Evolutionary conservation across 2,329 filamentous ascomycete genomes (phyloP).

Genomic region (Chrysoporthe deuterocubensis): DNA sequence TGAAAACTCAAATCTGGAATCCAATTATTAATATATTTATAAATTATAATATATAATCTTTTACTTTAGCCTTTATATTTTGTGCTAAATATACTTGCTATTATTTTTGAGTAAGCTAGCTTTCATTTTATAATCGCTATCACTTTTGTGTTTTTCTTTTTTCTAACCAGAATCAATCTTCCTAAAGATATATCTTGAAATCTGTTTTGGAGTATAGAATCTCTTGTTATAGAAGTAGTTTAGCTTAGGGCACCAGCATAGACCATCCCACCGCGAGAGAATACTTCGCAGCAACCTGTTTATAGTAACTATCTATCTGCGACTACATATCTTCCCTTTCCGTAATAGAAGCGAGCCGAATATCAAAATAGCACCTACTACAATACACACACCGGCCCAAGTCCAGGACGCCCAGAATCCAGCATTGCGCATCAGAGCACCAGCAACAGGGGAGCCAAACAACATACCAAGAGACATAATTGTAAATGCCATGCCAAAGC

Average conservation of each 20-base stretch:
- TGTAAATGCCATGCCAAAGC: conserved; percentile 21
- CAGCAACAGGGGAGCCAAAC: conserved; percentile 12
- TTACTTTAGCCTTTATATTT: no score
- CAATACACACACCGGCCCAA: neutral
- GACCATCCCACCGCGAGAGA: neutral
- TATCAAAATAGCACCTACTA: neutral
- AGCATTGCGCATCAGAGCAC: neutral
- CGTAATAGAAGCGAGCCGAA: neutral
- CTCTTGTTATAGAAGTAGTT: neutral
- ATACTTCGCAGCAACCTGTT: neutral
- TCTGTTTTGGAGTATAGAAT: neutral
- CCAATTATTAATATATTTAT: no score
- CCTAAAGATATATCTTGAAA: no score
- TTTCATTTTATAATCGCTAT: no score
- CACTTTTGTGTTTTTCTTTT: no score
- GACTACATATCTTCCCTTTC: neutral
- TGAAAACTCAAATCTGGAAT: no score
- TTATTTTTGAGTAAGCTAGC: no score
- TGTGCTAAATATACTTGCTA: no score
- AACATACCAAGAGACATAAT: conserved; percentile 21
- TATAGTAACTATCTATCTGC: neutral
- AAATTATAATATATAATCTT: no score
- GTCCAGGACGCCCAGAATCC: neutral
- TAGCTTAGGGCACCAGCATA: neutral
- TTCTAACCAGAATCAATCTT: no score